Percentiles rank a stretch among this genome's conserved stretches.
These are phyloP conservation scores for Nannizzia gypsea DNA, from an alignment of 2,329 filamentous ascomycete species.

Conservation along the genomic window DNA sequence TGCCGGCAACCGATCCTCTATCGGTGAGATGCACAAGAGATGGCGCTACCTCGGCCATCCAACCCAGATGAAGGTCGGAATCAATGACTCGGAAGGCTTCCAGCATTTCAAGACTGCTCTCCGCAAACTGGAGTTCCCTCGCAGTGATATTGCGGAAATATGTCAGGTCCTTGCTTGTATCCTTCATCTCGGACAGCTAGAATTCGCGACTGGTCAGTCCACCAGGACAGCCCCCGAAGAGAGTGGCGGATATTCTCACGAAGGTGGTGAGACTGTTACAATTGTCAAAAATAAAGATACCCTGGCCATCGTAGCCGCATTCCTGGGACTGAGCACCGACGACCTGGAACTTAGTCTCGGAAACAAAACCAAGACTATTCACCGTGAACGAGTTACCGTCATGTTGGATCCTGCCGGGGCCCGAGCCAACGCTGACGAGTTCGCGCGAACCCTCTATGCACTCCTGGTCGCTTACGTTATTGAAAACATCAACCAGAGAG, in stretches of 20 bases:
- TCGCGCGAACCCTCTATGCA: slow-evolving; percentile 85
- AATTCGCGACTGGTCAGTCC: slow-evolving; percentile 71
- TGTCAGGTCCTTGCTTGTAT: slow-evolving; percentile 90
- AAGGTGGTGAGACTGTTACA: slow-evolving; percentile 76
- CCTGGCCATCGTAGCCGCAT: slow-evolving; percentile 76
- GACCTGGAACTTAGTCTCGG: slow-evolving; percentile 81
- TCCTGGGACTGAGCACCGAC: slow-evolving; percentile 69
- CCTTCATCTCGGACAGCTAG: slow-evolving; percentile 92
- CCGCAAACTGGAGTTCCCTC: slow-evolving; percentile 84
- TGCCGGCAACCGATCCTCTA: slow-evolving; percentile 43
- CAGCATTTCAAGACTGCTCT: slow-evolving; percentile 95
- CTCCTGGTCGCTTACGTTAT: slow-evolving; percentile 89
- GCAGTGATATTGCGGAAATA: slow-evolving; percentile 88
- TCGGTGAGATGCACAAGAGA: slow-evolving; percentile 54
- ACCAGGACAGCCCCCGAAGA: slow-evolving; percentile 75
- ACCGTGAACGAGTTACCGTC: slow-evolving; percentile 92
- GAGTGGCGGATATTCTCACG: slow-evolving; percentile 90
- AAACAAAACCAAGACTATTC: slow-evolving; percentile 93
- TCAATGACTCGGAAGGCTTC: slow-evolving; percentile 92
- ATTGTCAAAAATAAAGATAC: slow-evolving; percentile 90
- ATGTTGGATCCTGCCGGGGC: slow-evolving; percentile 92
- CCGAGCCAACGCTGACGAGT: slow-evolving; percentile 81
- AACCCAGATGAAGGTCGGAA: slow-evolving; percentile 90
- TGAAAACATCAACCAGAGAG: slow-evolving; percentile 78
- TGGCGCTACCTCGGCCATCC: slow-evolving; percentile 96